Conservation (phyloP, 148 eudicot species). For the Arbutus unedo region DNA sequence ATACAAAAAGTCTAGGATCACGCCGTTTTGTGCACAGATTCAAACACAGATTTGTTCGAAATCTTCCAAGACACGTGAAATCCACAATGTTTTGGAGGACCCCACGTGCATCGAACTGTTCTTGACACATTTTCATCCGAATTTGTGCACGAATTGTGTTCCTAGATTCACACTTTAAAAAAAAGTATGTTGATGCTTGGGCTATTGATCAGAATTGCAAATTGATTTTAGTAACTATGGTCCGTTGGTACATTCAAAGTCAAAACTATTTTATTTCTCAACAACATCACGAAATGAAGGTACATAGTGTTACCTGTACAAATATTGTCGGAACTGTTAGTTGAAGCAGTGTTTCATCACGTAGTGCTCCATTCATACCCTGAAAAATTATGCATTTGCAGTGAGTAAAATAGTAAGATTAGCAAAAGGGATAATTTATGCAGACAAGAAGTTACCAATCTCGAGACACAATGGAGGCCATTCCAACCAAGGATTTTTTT, state of each 20-base stretch:
- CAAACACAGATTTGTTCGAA: too few species aligned
- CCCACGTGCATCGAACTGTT: too few species aligned
- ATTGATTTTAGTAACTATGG: not conserved
- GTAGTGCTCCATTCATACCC: slow-evolving; percentile 65
- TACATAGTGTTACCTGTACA: slow-evolving; percentile 57
- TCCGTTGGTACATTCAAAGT: not conserved
- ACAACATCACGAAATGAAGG: not conserved
- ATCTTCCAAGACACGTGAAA: too few species aligned
- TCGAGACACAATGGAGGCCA: not conserved
- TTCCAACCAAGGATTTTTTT: not conserved
- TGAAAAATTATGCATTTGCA: slow-evolving; percentile 19
- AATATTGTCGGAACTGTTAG: slow-evolving; percentile 68
- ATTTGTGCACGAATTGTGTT: too few species aligned
- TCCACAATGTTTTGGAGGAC: too few species aligned
- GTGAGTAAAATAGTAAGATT: not conserved
- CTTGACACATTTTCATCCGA: too few species aligned
- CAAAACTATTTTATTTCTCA: not conserved
- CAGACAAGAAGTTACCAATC: not conserved
- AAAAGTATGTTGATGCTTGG: not conserved
- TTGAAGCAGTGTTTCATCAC: slow-evolving; percentile 65
- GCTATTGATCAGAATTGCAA: not conserved
- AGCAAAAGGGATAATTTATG: not conserved
- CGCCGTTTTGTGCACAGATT: too few species aligned
- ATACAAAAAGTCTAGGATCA: not conserved
- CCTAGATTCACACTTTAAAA: too few species aligned